These are phyloP conservation scores for Cladorrhinum sp. DNA, from an alignment of 2,329 filamentous ascomycete species.

Conservation along the genomic window DNA sequence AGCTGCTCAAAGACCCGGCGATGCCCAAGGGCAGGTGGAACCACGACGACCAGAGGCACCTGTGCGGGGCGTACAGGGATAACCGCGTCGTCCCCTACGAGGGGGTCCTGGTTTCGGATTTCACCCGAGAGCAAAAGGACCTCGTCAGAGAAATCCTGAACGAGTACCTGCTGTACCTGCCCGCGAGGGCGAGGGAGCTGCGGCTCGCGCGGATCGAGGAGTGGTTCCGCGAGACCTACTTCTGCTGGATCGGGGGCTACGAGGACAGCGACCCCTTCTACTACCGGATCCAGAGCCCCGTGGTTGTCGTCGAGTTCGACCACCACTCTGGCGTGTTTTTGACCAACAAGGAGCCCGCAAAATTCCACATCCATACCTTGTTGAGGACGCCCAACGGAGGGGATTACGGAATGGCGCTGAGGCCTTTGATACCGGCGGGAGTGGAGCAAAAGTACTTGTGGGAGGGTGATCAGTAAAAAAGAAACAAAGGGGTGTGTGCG, in stretches of 20 bases:
- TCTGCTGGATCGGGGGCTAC: conserved; percentile 73
- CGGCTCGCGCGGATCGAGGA: conserved; percentile 53
- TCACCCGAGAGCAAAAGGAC: conserved; percentile 48
- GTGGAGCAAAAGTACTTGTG: conserved; percentile 42
- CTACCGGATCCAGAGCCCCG: conserved; percentile 72
- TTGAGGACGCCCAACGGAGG: conserved; percentile 70
- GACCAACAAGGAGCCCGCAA: conserved; percentile 67
- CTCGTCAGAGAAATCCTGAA: conserved; percentile 57
- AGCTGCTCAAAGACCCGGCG: conserved; percentile 56
- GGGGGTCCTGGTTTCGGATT: conserved; percentile 53
- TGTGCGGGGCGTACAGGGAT: conserved; percentile 75
- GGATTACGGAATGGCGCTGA: conserved; percentile 65
- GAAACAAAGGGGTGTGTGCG: too few relatives aligned
- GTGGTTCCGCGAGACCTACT: conserved; percentile 69
- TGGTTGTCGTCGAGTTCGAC: conserved; percentile 73
- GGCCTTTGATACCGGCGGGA: conserved; percentile 34
- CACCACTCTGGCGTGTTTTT: conserved; percentile 78
- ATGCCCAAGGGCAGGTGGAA: conserved; percentile 74
- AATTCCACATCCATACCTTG: conserved; percentile 77
- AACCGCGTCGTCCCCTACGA: conserved; percentile 75
- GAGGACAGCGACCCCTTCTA: conserved; percentile 70
- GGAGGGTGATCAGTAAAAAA: conserved; percentile 31
- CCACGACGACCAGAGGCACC: conserved; percentile 73
- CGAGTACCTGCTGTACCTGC: conserved; percentile 68
- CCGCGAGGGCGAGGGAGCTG: conserved; percentile 49